Evolutionary conservation across 2,329 filamentous ascomycete genomes (phyloP).

Genomic region (Neofusicoccum umdonicola): DNA sequence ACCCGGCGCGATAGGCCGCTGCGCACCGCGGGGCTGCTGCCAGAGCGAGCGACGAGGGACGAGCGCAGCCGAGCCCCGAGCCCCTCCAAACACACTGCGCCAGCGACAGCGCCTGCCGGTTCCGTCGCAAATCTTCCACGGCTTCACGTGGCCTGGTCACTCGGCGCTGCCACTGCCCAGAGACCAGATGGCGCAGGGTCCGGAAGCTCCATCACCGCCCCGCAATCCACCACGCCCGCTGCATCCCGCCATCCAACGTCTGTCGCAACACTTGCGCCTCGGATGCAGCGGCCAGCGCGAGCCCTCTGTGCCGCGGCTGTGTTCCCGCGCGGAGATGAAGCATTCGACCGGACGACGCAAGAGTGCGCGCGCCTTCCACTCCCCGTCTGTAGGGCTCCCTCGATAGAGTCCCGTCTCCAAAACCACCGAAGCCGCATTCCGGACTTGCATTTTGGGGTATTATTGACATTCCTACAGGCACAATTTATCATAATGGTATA

Average conservation of each 20-base stretch:
- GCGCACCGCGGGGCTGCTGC: not conserved
- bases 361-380: too few relatives aligned
- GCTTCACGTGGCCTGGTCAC: not conserved
- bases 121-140: not conserved
- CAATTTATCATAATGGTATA: conserved; percentile 2
- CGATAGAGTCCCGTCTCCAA: too few relatives aligned
- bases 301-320: too few relatives aligned
- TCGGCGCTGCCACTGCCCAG: too few relatives aligned
- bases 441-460: not conserved
- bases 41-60: not conserved
- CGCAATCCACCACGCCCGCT: not conserved
- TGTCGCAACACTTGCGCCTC: too few relatives aligned
- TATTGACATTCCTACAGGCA: not conserved
- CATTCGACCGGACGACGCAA: too few relatives aligned
- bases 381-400: too few relatives aligned
- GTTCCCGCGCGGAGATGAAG: too few relatives aligned
- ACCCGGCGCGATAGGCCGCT: not conserved
- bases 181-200: not conserved
- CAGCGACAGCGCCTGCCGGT: not conserved
- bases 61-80: not conserved
- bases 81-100: not conserved
- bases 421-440: not conserved
- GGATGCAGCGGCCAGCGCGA: too few relatives aligned
- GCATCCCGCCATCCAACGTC: too few relatives aligned
- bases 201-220: not conserved